A percentile compares a stretch with the other conserved stretches of the same genome.
phyloP scores from a whole-genome alignment of 1,139 yeast species.

The Candida sp. region DNA sequence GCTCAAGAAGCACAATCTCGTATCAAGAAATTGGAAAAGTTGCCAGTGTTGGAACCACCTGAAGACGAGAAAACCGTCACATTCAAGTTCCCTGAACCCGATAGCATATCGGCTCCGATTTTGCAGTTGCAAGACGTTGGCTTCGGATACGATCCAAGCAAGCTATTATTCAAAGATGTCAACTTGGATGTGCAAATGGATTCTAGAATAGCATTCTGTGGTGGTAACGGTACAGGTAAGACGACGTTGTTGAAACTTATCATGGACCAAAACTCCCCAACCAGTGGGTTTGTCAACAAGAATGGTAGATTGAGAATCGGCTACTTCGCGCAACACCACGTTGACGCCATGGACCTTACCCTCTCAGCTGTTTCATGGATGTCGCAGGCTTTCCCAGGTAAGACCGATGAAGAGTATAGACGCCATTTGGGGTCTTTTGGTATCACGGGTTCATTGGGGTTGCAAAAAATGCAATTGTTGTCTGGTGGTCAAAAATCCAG shows the following conservation, averaged over 20 bases:
- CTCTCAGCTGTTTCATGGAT: slow-evolving; percentile 94
- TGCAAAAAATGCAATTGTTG: slow-evolving; percentile 86
- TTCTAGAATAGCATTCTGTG: slow-evolving; percentile 94
- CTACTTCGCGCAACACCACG: slow-evolving; percentile 99
- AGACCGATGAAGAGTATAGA: slow-evolving; percentile 95
- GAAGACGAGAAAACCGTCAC: slow-evolving; percentile 88
- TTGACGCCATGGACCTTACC: slow-evolving; percentile 94
- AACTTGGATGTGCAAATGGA: slow-evolving; percentile 93
- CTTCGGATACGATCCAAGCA: slow-evolving; percentile 78
- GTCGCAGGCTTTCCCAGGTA: slow-evolving; percentile 90
- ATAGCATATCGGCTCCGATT: slow-evolving; percentile 90
- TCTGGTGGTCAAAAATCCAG: slow-evolving; percentile 99
- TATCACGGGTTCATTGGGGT: slow-evolving; percentile 91
- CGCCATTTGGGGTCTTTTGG: slow-evolving; percentile 97
- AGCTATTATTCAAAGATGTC: slow-evolving; percentile 69
- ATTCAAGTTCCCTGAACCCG: slow-evolving; percentile 96
- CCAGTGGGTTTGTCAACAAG: slow-evolving; percentile 73
- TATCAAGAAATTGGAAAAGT: slow-evolving; percentile 92
- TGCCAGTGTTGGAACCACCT: slow-evolving; percentile 93
- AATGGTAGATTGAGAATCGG: slow-evolving; percentile 93
- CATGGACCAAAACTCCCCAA: slow-evolving; percentile 77
- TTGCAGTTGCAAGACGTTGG: slow-evolving; percentile 86
- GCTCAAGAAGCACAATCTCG: slow-evolving; percentile 98
- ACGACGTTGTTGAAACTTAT: slow-evolving; percentile 88
- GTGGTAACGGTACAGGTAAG: slow-evolving; percentile 99